Conservation (phyloP, 169 alveolate species). For the Plasmodium falciparum region DNA sequence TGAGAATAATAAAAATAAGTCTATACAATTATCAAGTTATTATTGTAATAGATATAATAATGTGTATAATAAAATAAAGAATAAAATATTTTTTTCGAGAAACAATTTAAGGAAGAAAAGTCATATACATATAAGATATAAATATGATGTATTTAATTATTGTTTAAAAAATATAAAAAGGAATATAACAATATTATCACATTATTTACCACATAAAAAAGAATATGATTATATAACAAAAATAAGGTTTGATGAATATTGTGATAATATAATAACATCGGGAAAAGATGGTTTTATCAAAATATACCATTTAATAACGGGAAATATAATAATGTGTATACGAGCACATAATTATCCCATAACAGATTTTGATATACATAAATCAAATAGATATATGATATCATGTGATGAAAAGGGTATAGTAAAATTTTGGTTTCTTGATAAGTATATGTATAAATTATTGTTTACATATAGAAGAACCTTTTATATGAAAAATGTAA, state of each 20-base stretch:
- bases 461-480: slow-evolving; percentile 61
- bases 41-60: slow-evolving; percentile 34
- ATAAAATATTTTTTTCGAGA: slow-evolving; percentile 34
- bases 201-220: slow-evolving; percentile 60
- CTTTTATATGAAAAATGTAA: slow-evolving; percentile 44
- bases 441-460: slow-evolving; percentile 39
- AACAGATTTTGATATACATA: slow-evolving; percentile 71
- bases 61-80: slow-evolving; percentile 25
- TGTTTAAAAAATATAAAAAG: slow-evolving; percentile 64
- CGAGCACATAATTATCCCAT: slow-evolving; percentile 27
- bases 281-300: slow-evolving; percentile 75
- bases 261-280: slow-evolving; percentile 47
- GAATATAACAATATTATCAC: slow-evolving; percentile 58
- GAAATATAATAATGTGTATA: slow-evolving; percentile 44
- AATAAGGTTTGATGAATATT: slow-evolving; percentile 31
- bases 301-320: slow-evolving; percentile 52
- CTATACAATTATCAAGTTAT: slow-evolving; percentile 57
- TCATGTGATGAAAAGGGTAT: slow-evolving; percentile 70
- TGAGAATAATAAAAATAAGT: slow-evolving; percentile 28
- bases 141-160: slow-evolving; percentile 32
- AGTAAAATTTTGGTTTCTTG: slow-evolving; percentile 29
- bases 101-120: slow-evolving; percentile 30
- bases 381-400: slow-evolving; percentile 59
- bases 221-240: slow-evolving; percentile 52
- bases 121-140: slow-evolving; percentile 8